Base-by-base conservation (phyloP, 495 filamentous ascomycete species). In the Aspergillus taichungensis region DNA sequence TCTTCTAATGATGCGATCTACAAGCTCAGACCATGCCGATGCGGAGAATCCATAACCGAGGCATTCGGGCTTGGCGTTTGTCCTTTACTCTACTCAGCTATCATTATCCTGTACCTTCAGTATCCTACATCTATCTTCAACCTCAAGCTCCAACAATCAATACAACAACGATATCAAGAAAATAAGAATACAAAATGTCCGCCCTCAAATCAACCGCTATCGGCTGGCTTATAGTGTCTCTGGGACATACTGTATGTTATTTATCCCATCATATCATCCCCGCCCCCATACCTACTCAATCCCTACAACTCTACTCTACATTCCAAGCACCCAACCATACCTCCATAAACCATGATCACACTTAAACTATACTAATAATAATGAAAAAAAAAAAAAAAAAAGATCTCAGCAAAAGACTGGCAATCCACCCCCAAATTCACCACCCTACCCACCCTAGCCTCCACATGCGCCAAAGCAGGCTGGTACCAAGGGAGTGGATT, bases 401-500 rank as follows among this genome's bases (percentile, higher is more conserved):
- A 57, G 54, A 32, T 55, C 43, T 35, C 39, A 28, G 55, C 55
- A 32, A 49, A 47, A 45, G 49, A 55, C 37, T 58, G 48, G 49
- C 49, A 52, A 43, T 41, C 40, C 0, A 27, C 37, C 10, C 45
- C 37, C 10, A 51, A 59, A 35, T 60, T 59, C 45, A 50, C 55
- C 30, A 41, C 48, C 13, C 44, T 62, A 5, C 61, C 59, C 10
- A 55, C 40, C 30, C 46, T 60, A 8, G 54, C 59, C 37, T 57
- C 49, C 42, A 56, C 59, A 30, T 58, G 59, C 41, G 55, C 53
- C 32, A 57, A 43, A 3, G 57, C 50, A 7, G 61, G 57, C 28
- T 64, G 61, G 61, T 60, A 58, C 37, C 61, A 64, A 49, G 61
- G 61, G 11, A 60, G 59, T 43, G 56, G 37, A 4, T 64, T 53